These are phyloP conservation scores for Paraphysoderma sedebokerense DNA, from an alignment of 371 early-diverging fungal genomes.

Conservation along the genomic window DNA sequence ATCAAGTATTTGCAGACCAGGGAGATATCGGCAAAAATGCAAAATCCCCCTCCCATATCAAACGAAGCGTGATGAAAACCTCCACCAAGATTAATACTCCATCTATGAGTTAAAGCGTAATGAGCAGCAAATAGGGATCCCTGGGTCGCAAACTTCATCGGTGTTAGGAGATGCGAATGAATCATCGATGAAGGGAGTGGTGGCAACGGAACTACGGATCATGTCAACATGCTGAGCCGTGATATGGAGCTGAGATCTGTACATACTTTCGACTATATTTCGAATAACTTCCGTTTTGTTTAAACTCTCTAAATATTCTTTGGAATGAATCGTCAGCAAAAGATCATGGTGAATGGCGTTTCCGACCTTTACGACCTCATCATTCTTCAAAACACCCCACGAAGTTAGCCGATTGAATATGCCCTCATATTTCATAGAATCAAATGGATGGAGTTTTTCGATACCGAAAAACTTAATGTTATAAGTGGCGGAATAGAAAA, in stretches of 20 bases:
- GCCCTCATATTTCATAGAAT: slow-evolving; percentile 7
- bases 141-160: slow-evolving; percentile 7
- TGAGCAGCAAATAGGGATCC: slow-evolving; percentile 7
- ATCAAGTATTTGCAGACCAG: slow-evolving; percentile 3
- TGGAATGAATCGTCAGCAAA: slow-evolving; percentile 2
- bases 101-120: slow-evolving; percentile 5
- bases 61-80: slow-evolving; percentile 8
- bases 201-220: slow-evolving; percentile 5
- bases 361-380: slow-evolving; percentile 2
- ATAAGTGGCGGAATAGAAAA: slow-evolving; percentile 5
- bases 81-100: slow-evolving; percentile 8
- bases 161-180: slow-evolving; percentile 3
- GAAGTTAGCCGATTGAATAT: slow-evolving; percentile 3
- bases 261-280: slow-evolving; percentile 6
- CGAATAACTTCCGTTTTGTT: slow-evolving; percentile 1
- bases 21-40: slow-evolving; percentile 7
- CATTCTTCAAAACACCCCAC: background rate
- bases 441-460: slow-evolving; percentile 6
- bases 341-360: slow-evolving; percentile 4
- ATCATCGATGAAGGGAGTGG: slow-evolving; percentile 2
- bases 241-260: no score
- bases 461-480: slow-evolving; percentile 5
- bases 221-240: no score
- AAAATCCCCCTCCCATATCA: slow-evolving; percentile 6
- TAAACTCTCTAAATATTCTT: slow-evolving; percentile 4